A percentile compares a stretch with the other conserved stretches of the same genome.
phyloP scores from a whole-genome alignment of 768 basidiomycete species.

The Tylopilus intermedius region DNA sequence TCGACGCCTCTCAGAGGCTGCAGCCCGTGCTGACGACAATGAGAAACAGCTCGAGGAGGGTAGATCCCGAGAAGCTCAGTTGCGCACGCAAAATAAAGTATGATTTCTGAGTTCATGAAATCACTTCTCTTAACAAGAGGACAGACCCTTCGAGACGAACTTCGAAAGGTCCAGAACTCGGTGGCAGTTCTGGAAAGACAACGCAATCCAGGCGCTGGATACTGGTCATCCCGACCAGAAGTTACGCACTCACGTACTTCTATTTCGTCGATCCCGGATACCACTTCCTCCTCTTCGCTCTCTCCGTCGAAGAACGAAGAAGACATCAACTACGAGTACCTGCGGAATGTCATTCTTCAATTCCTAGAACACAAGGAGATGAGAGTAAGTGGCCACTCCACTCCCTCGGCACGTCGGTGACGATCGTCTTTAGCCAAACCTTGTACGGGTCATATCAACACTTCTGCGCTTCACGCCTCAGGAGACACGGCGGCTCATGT shows the following conservation, averaged over 20 bases:
- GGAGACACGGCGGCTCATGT: slow-evolving; percentile 82
- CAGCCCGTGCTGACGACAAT: slow-evolving; percentile 44
- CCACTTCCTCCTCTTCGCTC: slow-evolving; percentile 33
- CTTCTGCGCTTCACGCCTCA: slow-evolving; percentile 94
- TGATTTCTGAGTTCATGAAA: slow-evolving; percentile 4
- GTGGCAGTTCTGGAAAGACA: slow-evolving; percentile 85
- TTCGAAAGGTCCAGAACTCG: slow-evolving; percentile 93
- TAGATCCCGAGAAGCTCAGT: slow-evolving; percentile 62
- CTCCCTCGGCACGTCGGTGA: neutral
- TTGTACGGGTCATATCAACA: slow-evolving; percentile 86
- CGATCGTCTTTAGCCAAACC: slow-evolving; percentile 58
- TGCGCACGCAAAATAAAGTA: slow-evolving; percentile 78
- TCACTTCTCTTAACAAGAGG: slow-evolving; percentile 6
- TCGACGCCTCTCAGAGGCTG: slow-evolving; percentile 46
- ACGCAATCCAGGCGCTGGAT: slow-evolving; percentile 90
- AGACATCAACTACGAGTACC: slow-evolving; percentile 92
- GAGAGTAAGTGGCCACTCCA: slow-evolving; percentile 59
- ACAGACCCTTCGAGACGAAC: slow-evolving; percentile 86
- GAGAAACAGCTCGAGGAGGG: slow-evolving; percentile 72
- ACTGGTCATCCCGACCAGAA: slow-evolving; percentile 62
- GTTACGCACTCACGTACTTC: slow-evolving; percentile 32
- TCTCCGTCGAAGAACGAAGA: slow-evolving; percentile 57
- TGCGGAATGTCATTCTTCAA: slow-evolving; percentile 93
- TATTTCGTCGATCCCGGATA: slow-evolving; percentile 40
- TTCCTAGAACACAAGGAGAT: slow-evolving; percentile 99